Evolutionary conservation across 2,329 filamentous ascomycete species (phyloP), one percentile per base, ranked within the genome.

Genomic region (Colletotrichum melonis): DNA sequence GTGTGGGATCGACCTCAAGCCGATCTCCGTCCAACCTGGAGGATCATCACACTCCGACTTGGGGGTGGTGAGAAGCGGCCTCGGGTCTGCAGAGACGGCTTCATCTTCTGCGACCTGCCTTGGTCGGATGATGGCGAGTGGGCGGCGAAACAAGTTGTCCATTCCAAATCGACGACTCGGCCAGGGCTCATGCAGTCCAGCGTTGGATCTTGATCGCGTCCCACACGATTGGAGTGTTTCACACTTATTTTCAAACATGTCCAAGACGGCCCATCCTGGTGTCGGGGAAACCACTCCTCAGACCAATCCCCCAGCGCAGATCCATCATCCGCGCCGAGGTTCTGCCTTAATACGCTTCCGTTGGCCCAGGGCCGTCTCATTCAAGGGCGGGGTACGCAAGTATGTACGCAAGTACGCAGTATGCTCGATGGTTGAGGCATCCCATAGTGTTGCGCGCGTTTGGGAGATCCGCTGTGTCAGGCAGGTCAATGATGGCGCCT

Each of bases 161-260:
- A 69, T 60, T 73, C 65, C 70, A 73, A 73, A 73, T 73, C 30
- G 59, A 63, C 56, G 32, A 28, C 67, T 24, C 30, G 26, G 55
- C 46, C 69, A 60, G 60, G 67, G 46, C 22, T 57, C 32, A 35
- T 62, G 59, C 67, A 73, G 46, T 56, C 56, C 70, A 66, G 70
- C 56, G 60, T 70, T 49, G 56, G 67, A 70, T 70, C 67, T 70
- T 69, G 70, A 64, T 69, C 66, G 22, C 66, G 59, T 64, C 59
- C 66, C 69, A 67, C 69, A 65, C 69, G 19, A 60, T 63, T 73
- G 67, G 58, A 57, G 55, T 38, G 70, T 73, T 73, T 73, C 70
- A 73, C 38, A 59, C 62, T 70, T 16, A 26, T 62, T 70, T 70
- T 56, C 70, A 70, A 73, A 73, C 60, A 57, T 70, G 42, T 26